Percentiles rank a stretch among this genome's conserved stretches.
Evolutionary conservation across 139 green algal species (phyloP).

Genomic region (Chlamydomonas urium): DNA sequence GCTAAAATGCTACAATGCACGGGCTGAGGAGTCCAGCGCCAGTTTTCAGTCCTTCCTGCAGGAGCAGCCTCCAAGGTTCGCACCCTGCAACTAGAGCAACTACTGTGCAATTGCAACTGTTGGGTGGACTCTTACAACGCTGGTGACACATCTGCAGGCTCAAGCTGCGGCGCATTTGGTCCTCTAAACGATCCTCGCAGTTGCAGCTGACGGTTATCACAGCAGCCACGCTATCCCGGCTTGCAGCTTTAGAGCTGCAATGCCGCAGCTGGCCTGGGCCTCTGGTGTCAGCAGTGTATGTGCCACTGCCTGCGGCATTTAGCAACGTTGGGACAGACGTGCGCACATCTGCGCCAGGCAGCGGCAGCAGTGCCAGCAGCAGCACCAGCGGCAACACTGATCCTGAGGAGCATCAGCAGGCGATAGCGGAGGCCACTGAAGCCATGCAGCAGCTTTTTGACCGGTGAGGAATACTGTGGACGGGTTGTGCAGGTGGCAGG

Average conservation of each 20-base stretch:
- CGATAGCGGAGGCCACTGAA: neutral
- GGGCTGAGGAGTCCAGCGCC: neutral
- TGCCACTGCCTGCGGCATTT: too few species aligned
- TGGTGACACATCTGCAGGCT: constrained; percentile 20
- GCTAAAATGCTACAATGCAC: constrained; percentile 1
- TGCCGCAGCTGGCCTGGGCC: constrained; percentile 39
- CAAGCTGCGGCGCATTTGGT: constrained; percentile 25
- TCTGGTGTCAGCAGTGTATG: constrained; percentile 37
- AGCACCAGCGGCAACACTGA: neutral
- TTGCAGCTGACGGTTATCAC: constrained; percentile 34
- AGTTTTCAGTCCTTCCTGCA: constrained; percentile 1
- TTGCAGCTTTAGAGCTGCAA: constrained; percentile 37
- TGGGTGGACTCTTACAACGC: neutral
- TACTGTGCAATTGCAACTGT: neutral
- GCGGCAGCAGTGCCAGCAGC: neutral
- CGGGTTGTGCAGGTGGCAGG: neutral
- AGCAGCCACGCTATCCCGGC: constrained; percentile 29
- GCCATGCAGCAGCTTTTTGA: neutral
- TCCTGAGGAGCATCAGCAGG: neutral
- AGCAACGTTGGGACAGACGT: too few species aligned
- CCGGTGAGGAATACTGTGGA: neutral
- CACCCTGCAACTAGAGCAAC: neutral
- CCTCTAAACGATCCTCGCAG: constrained; percentile 3
- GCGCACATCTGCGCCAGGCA: constrained; percentile 15
- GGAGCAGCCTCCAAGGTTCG: neutral